Evolutionary conservation across 1,284 basidiomycete species (phyloP), one percentile per base, ranked within the genome.

Genomic region (Gomphus bonarii): DNA sequence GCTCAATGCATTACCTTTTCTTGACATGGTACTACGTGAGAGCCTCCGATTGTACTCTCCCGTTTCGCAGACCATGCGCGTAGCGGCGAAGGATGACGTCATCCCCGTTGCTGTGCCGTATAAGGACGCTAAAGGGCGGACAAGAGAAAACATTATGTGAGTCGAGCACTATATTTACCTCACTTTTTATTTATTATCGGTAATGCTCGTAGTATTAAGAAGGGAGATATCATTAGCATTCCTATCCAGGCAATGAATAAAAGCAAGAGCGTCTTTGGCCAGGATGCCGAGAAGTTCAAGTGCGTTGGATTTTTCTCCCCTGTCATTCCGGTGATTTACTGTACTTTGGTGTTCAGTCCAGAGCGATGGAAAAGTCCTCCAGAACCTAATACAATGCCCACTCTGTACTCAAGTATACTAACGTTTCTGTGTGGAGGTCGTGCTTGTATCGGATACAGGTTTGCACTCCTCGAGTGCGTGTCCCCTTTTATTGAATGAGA

Each of bases 361-460:
- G 82, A 84, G 63, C 72, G 84, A 50, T 85, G 79, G 82, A 66
- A 67, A 54, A 65, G 70, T 48, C 71, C 71, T 20, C 74, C 73
- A 4, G 61, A 69, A 7, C 71, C 70, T 42, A 72, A 72, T 58
- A 68, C 69, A 9, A 75, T 84, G 35, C 80, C 78, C 30, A 84
- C 84, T 18, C 67, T 86, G 56, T 85, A 78, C 68, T 77, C 81
- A 1, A 80, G 82, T 63, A 75, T 77, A 30, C 65, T 88, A 57
- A 85, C 85, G 16, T 90, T 88, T 70, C 68, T 85, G 50, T 65
- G 63, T 50, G 76, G 75, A 60, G 78, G 78, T 56, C 71, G 86
- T 56, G 80, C 81, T 42, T 88, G 85, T 66, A 85, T 88, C 62
- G 84, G 85, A 7, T 87, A 80, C 66, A 76, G 77, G 62, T 88